Base-by-base conservation (phyloP, 2,329 filamentous ascomycete genomes). In the Raffaelea arxii region DNA sequence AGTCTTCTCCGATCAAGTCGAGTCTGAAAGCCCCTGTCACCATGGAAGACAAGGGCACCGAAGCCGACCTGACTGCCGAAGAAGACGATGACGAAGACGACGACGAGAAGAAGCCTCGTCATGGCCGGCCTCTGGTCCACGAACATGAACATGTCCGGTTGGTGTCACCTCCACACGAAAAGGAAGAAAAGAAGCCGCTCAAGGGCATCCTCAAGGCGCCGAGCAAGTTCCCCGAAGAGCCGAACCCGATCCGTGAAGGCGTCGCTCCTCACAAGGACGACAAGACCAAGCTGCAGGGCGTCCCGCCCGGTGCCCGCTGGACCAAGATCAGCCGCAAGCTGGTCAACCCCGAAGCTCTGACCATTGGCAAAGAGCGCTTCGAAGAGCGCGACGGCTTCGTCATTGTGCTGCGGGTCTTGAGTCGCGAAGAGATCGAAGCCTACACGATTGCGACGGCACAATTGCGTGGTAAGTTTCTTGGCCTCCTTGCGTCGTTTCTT, bases 361-460 rank as follows among this genome's bases (percentile, higher is more conserved):
- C 86, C 48, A 76, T 86, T 51, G 85, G 86, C n/a, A 86, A 92
- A 56, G 90, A 96, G 67, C 76, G 91, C 25, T 97, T 85, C 55
- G 91, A 97, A 64, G 86, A 94, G 56, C 78, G 89, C n/a, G 78
- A 89, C 49, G 89, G 95, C 58, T 94, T 89, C 62, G 89, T 97
- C 49, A 95, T 96, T 62, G 89, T 96, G 3, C 71, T 97, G 47
- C 75, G 90, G 47, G 91, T 96, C 7, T 64, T 97, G 60, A 86
- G 80, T 41, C 86, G 85, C 63, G 86, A 94, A 55, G 89, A 97
- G 59, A 94, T 97, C 47, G 84, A 94, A 63, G 82, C 80, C 27
- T 89, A 94, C 59, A 88, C 89, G 12, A 77, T 82, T 52, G 84
- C 83, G 42, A 96, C 91, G 10, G 80, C 82, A 53, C 79, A 87